A percentile compares a stretch with the other conserved stretches of the same genome.
Conservation (phyloP, 352 stramenopile species). For the Phytophthora cactorum region DNA sequence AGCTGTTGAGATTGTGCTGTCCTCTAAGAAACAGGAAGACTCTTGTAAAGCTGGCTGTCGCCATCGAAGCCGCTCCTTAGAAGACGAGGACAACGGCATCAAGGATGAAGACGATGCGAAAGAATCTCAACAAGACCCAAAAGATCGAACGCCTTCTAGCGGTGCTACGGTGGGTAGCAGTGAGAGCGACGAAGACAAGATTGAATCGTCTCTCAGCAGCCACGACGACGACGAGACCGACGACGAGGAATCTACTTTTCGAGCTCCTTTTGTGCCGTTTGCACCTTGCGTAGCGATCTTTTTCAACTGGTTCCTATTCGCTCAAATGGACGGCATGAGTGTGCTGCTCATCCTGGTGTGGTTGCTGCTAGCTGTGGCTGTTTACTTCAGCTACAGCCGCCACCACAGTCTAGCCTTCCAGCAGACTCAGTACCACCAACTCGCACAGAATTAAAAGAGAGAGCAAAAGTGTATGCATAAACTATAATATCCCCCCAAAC, state of each 20-base stretch:
- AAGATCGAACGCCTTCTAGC: slow-evolving; percentile 2
- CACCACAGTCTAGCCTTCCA: slow-evolving; percentile 76
- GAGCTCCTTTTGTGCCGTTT: slow-evolving; percentile 78
- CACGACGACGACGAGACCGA: slow-evolving; percentile 41
- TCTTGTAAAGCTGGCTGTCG: slow-evolving; percentile 8
- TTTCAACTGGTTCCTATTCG: slow-evolving; percentile 90
- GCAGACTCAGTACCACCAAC: slow-evolving; percentile 65
- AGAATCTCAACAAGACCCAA: slow-evolving; percentile 6
- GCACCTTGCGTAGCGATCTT: slow-evolving; percentile 84
- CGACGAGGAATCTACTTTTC: slow-evolving; percentile 50
- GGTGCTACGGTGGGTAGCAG: slow-evolving; percentile 17
- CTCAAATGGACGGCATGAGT: slow-evolving; percentile 74
- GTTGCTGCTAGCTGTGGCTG: slow-evolving; percentile 64
- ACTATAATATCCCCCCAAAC: slow-evolving; percentile 18
- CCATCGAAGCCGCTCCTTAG: slow-evolving; percentile 22
- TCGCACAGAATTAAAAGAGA: slow-evolving; percentile 39
- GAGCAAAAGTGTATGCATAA: slow-evolving; percentile 18
- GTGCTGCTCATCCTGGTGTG: slow-evolving; percentile 73
- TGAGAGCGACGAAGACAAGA: slow-evolving; percentile 29
- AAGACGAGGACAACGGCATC: slow-evolving; percentile 24
- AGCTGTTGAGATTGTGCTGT: slow-evolving; percentile 24
- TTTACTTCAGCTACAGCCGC: slow-evolving; percentile 79
- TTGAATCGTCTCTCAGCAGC: slow-evolving; percentile 12
- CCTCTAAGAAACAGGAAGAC: slow-evolving; percentile 33
- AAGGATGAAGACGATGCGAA: slow-evolving; percentile 5